These are phyloP conservation scores for Diaporthe sp. DNA, from an alignment of 2,329 filamentous ascomycete genomes.

Conservation along the genomic window DNA sequence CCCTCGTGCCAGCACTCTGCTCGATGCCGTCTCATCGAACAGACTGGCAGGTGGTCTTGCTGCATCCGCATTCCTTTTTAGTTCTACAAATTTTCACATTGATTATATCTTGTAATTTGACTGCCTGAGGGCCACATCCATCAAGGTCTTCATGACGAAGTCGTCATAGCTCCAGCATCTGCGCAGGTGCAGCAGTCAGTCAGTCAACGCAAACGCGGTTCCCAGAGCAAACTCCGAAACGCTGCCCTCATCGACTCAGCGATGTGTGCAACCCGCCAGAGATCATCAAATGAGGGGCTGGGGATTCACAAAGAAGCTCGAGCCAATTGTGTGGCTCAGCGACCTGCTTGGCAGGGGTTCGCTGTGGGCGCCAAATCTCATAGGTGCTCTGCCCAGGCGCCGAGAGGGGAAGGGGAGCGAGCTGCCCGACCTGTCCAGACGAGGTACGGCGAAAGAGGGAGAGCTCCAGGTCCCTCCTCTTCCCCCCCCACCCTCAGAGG, in stretches of 20 bases:
- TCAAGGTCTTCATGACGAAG: background rate
- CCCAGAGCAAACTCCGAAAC: conserved; percentile 15
- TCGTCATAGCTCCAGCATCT: background rate
- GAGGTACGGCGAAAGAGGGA: background rate
- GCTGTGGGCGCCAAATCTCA: conserved; percentile 25
- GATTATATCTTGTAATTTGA: background rate
- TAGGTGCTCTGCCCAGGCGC: conserved; percentile 14
- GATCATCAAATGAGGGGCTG: conserved; percentile 31
- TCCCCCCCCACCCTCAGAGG: background rate
- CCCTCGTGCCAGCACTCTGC: background rate
- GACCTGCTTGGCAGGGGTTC: conserved; percentile 24
- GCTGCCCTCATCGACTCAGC: background rate
- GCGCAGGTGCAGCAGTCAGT: background rate
- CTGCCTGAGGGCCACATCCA: background rate
- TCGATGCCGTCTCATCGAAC: background rate
- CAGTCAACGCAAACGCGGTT: conserved; percentile 9
- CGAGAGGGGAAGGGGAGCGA: background rate
- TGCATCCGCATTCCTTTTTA: background rate
- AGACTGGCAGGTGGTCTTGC: background rate
- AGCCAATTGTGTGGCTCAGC: conserved; percentile 30
- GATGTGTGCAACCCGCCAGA: conserved; percentile 20
- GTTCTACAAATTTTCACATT: background rate
- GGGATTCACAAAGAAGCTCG: conserved; percentile 32
- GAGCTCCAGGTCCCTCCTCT: background rate
- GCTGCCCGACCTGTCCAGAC: background rate